A percentile compares a stretch with the other conserved stretches of the same genome.
These are phyloP conservation scores for Kazachstania psychrophila DNA, from an alignment of 805 yeast species.

Conservation along the genomic window DNA sequence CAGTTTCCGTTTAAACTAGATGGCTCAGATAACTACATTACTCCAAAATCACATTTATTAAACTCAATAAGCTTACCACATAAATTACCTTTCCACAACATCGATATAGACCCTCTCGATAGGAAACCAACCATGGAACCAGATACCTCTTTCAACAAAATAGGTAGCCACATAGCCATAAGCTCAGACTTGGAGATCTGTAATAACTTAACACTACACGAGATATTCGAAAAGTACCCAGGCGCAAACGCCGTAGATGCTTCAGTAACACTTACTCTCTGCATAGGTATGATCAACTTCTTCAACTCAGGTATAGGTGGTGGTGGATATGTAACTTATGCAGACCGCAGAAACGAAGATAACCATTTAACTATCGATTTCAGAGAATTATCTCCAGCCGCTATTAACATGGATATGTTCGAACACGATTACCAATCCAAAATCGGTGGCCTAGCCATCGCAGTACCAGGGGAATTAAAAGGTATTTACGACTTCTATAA, in stretches of 20 bases:
- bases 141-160: constrained; percentile 15
- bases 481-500: constrained; percentile 61
- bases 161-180: constrained; percentile 26
- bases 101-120: constrained; percentile 32
- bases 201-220: constrained; percentile 20
- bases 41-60: too few relatives aligned
- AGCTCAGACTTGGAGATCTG: constrained; percentile 33
- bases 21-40: too few relatives aligned
- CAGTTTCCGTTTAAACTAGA: too few relatives aligned
- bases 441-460: constrained; percentile 83
- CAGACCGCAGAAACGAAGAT: constrained; percentile 21
- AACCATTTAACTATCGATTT: constrained; percentile 69
- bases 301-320: constrained; percentile 91
- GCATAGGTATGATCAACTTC: constrained; percentile 77
- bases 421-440: constrained; percentile 37
- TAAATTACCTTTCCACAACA: constrained; percentile 22
- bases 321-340: constrained; percentile 60
- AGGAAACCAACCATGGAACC: constrained; percentile 33
- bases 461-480: constrained; percentile 82
- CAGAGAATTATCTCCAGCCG: constrained; percentile 75
- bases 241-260: constrained; percentile 89
- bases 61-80: too few relatives aligned
- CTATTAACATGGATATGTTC: constrained; percentile 59
- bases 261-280: constrained; percentile 76
- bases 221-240: constrained; percentile 24